These are phyloP conservation scores for Candida caryicola DNA, from an alignment of 805 yeast genomes.

Conservation along the genomic window DNA sequence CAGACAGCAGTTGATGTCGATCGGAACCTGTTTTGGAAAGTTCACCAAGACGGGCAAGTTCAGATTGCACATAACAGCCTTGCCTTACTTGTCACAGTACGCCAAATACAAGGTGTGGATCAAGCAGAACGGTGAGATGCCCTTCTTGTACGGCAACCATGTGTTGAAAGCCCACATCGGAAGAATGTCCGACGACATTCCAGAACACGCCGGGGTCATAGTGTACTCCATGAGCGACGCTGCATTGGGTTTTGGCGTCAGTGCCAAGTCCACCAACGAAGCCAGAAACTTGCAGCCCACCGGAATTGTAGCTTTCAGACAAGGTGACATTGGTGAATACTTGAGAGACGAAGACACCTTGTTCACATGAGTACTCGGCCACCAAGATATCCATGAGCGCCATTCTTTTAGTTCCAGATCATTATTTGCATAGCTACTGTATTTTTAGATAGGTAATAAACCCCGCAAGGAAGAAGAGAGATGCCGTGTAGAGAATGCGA, in stretches of 20 bases:
- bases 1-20: constrained; percentile 83
- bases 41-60: constrained; percentile 97
- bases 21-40: constrained; percentile 92
- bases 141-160: constrained; percentile 93
- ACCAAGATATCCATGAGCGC: background rate
- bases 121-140: constrained; percentile 97
- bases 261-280: constrained; percentile 88
- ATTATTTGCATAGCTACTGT: constrained; percentile 7
- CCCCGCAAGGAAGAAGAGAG: background rate
- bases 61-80: constrained; percentile 89
- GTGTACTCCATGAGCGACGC: constrained; percentile 88
- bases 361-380: constrained; percentile 47
- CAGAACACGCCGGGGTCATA: constrained; percentile 95
- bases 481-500: no score
- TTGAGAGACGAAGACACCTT: constrained; percentile 96
- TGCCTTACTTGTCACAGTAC: constrained; percentile 75
- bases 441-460: constrained; percentile 1
- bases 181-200: constrained; percentile 94
- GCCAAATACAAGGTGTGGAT: constrained; percentile 96
- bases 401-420: constrained; percentile 1
- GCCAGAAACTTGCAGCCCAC: constrained; percentile 88
- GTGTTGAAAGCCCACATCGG: constrained; percentile 96
- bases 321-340: constrained; percentile 96
- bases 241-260: constrained; percentile 93
- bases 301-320: constrained; percentile 92